Base-by-base conservation (phyloP, 2,329 filamentous ascomycete genomes). In the Penicillium nordicum region DNA sequence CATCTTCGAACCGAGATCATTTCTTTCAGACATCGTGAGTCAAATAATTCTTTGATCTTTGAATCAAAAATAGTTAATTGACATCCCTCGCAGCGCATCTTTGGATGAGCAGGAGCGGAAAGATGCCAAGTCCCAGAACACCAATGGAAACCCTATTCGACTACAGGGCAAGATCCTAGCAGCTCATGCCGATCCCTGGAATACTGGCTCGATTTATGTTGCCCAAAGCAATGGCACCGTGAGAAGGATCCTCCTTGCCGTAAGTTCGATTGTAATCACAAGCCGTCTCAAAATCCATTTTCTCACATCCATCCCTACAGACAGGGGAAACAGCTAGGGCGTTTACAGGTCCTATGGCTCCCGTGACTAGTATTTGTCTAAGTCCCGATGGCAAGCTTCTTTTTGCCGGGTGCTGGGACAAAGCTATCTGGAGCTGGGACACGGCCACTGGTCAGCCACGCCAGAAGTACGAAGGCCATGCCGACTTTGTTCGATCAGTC, bases 331-430 rank as follows among this genome's bases (percentile, higher is more conserved):
- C 70, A 42, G 60, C 73, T 50, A 72, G 75, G 14, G 67, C 79
- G 4, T 96, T 89, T 69, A 83, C 84, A 68, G 91, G 91, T 2
- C 90, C 92, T 18, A 83, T 82, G 44, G 88, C 90, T 4, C 94
- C 94, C 1, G 79, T 96, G 10, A 93, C 90, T 10, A 89, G 88
- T 63, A 75, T 96, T 29, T 85, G 88, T 16, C 79, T 90, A 36
- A 86, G 85, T 14, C 72, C 78, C 4, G 76, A 76, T 27, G 80
- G 79, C 57, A 88, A 82, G 1, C 70, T 97, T 11, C 51, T 77
- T 27, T 97, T 91, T 72, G 91, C 91, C 25, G 93, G 92, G 34
- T 94, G 88, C 57, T 99, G 94, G 94, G 93, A 99, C 76, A 96
- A 96, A 76, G 82, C 85, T 21, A 83, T 97, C 56, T 96, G 92